Evolutionary conservation across 139 green algal species (phyloP), one percentile per base, ranked within the genome.

Genomic region (Pseudopediastrum boryanum): DNA sequence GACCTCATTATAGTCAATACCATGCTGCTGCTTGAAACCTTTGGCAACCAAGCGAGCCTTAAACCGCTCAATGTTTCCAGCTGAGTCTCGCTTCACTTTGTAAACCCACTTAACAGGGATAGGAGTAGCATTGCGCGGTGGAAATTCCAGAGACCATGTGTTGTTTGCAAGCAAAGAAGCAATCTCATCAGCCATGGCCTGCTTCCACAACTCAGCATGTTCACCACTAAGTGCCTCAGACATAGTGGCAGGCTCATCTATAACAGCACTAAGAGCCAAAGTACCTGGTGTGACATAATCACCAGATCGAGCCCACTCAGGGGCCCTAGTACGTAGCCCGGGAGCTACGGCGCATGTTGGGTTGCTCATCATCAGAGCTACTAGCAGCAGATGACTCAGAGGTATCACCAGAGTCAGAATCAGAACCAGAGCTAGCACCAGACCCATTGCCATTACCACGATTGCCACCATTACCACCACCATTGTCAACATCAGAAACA

Each of bases 41-140:
- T 89, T 89, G 33, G 79, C 83, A 6, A 92, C 84, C 13, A 90
- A 71, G 3, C 85, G 66, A 6, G 84, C 82, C 75, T 90, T 92
- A 74, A 85, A 89, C 4, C 84, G 59, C 79, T 84, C 82, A 31
- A 89, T 84, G 41, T 78, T 85, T 39, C 82, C 82, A 41, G 71
- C 19, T 1, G 43, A 46, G 33, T 81, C 69, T 0, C 68, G 38
- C 78, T 90, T 90, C 3, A 83, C 33, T 67, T 85, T 86, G 76
- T 68, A 87, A 0, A 87, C 79, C 78, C 85, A 89, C 39, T 83
- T 84, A n/a, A 52, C 23, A 56, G 74, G 75, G 39, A 90, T 71
- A 1, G 69, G 29, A 42, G 43, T 65, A 3, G 36, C 41, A 3
- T 71, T 63, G 7, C 29, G 8, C 0, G 70, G 70, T 2, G 54